phyloP scores from a whole-genome alignment of 73 alveolate species.

The Symbiodinium pilosum region DNA sequence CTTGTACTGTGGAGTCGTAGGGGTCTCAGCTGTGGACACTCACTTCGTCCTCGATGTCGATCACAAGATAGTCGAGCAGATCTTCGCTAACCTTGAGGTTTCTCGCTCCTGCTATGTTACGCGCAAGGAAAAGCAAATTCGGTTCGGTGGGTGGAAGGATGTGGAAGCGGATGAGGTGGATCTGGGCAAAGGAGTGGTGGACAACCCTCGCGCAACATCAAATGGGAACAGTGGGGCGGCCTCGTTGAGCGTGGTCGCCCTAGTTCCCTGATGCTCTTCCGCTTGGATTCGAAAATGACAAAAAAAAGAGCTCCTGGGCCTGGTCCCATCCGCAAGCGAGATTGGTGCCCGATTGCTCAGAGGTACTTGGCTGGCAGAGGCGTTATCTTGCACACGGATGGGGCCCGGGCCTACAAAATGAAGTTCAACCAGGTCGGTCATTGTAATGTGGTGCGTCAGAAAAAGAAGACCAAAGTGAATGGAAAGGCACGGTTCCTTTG shows the following conservation, averaged over 20 bases:
- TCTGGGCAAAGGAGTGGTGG: background rate
- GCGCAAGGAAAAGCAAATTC: background rate
- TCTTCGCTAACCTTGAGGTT: background rate
- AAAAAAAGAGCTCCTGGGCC: background rate
- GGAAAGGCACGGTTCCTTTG: background rate
- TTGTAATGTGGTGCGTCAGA: background rate
- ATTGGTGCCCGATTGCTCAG: background rate
- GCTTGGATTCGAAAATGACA: background rate
- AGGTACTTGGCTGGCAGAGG: background rate
- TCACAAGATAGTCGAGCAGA: background rate
- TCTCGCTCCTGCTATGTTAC: slow-evolving; percentile 10
- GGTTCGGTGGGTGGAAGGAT: slow-evolving; percentile 9
- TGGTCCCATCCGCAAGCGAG: background rate
- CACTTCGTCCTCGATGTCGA: slow-evolving; percentile 9
- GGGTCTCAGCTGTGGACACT: background rate
- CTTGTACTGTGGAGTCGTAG: background rate
- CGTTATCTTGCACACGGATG: background rate
- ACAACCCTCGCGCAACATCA: background rate
- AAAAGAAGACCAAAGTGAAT: background rate
- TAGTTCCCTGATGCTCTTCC: background rate
- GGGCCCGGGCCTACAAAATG: background rate
- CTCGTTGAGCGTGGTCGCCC: background rate
- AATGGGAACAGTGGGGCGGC: slow-evolving; percentile 64
- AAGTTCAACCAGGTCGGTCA: background rate
- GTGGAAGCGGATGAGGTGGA: slow-evolving; percentile 71